Evolutionary conservation across 148 eudicot genomes (phyloP).

Genomic region (Fagopyrum tataricum): DNA sequence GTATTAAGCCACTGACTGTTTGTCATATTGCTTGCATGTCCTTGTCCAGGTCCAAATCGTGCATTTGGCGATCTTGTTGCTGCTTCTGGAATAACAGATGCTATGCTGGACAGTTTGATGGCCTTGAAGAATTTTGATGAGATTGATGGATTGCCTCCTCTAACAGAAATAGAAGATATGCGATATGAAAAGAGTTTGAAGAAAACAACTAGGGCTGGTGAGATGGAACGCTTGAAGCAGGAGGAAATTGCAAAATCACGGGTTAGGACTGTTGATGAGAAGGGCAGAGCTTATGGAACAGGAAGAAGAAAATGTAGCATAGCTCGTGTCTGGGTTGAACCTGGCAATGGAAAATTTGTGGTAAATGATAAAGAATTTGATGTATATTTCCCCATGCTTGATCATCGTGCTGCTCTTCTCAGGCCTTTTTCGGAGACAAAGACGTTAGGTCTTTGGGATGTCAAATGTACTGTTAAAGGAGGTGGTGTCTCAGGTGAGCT

Average conservation of each 20-base stretch:
- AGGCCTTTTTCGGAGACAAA: constrained; percentile 86
- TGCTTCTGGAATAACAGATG: constrained; percentile 89
- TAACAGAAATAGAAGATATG: constrained; percentile 65
- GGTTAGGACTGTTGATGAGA: constrained; percentile 63
- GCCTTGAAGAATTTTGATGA: constrained; percentile 75
- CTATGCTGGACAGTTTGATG: constrained; percentile 84
- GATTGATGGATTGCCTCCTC: constrained; percentile 76
- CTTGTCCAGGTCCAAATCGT: constrained; percentile 68
- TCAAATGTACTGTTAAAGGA: constrained; percentile 90
- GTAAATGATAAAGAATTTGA: constrained; percentile 86
- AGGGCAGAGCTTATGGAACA: constrained; percentile 96
- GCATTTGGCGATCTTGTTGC: constrained; percentile 92
- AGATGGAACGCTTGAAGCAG: constrained; percentile 78
- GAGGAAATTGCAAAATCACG: constrained; percentile 78
- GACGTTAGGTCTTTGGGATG: constrained; percentile 84
- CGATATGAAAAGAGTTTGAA: constrained; percentile 56
- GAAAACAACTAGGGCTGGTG: constrained; percentile 60
- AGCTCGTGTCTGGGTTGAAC: constrained; percentile 92
- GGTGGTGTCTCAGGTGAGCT: constrained; percentile 79
- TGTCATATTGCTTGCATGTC: not conserved
- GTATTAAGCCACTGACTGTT: not conserved
- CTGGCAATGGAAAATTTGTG: constrained; percentile 74
- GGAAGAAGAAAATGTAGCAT: constrained; percentile 91
- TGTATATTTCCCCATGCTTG: constrained; percentile 92
- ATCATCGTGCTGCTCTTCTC: constrained; percentile 95